phyloP scores from a whole-genome alignment of 169 alveolate genomes.

The Plasmodium fragile region DNA sequence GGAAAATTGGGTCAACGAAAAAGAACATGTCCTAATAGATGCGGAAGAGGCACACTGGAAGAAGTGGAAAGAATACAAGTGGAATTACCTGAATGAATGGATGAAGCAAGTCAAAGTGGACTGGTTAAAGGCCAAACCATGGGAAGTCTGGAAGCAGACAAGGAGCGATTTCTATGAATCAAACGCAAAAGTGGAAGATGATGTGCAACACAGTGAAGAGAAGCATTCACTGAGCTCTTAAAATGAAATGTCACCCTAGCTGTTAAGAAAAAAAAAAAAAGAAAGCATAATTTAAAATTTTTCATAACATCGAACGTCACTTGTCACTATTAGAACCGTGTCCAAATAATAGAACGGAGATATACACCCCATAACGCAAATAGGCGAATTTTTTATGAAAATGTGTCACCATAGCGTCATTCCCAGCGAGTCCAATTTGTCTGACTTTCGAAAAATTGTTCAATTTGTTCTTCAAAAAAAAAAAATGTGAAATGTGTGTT shows the following conservation, averaged over 20 bases:
- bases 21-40: neutral
- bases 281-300: neutral
- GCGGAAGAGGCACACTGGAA: conserved; percentile 2
- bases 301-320: neutral
- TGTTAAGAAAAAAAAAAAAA: neutral
- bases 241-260: neutral
- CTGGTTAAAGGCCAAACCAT: conserved; percentile 34
- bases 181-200: neutral
- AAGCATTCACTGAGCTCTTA: neutral
- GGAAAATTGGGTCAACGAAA: conserved; percentile 32
- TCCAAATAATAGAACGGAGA: neutral
- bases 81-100: conserved; percentile 13
- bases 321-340: neutral
- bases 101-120: neutral
- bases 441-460: neutral
- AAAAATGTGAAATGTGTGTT: neutral
- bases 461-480: neutral
- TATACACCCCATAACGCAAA: neutral
- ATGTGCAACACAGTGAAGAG: neutral
- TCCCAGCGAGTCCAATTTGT: neutral
- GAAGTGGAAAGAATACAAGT: conserved; percentile 40
- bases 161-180: conserved; percentile 10
- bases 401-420: neutral
- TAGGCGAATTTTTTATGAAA: neutral
- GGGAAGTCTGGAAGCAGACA: conserved; percentile 17